Evolutionary conservation across 1,284 basidiomycete genomes (phyloP), one percentile per base, ranked within the genome.

Genomic region (Spongiforma sp.): DNA sequence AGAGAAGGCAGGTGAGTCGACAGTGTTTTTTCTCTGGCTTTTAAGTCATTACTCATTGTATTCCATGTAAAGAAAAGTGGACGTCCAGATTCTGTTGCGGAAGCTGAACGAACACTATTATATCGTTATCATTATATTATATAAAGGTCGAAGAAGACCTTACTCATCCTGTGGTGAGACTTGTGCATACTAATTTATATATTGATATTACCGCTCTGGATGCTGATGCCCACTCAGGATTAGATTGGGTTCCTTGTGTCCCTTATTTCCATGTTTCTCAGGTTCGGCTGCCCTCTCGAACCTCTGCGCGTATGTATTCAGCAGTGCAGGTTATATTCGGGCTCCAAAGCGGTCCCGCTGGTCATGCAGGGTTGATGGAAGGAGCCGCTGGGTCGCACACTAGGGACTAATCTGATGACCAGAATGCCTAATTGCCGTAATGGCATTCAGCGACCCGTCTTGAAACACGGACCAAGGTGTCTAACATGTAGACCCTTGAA

Each of bases 161-260:
- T 17, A 55, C 33, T 15, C 69, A 70, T 56, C 73, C 75, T 5
- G 65, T 65, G 63, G 74, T 73, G 54, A 46, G 72, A n/a, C 7
- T 5, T 41, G 4, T 43, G 15, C 39, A 28, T n/a, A n/a, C n/a
- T n/a, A n/a, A n/a, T n/a, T n/a, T n/a, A n/a, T n/a, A n/a, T n/a
- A n/a, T n/a, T n/a, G n/a, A 11, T 7, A 12, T 21, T 32, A n/a
- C 14, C 33, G n/a, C n/a, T 50, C 41, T 5, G 36, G 24, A 59
- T 30, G 52, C 21, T 61, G 57, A 64, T 26, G 14, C 57, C n/a
- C n/a, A 12, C 57, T 53, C 65, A 87, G 86, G 84, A 87, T 61
- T 75, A 89, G 50, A 71, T 81, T 33, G 77, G 82, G 7, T 76
- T 87, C 24, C 75, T 87, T 24, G 70, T 78, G 0, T 82, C 84